Evolutionary conservation across 2,329 filamentous ascomycete species (phyloP), one percentile per base, ranked within the genome.

Genomic region (Tolypocladium nubicola): DNA sequence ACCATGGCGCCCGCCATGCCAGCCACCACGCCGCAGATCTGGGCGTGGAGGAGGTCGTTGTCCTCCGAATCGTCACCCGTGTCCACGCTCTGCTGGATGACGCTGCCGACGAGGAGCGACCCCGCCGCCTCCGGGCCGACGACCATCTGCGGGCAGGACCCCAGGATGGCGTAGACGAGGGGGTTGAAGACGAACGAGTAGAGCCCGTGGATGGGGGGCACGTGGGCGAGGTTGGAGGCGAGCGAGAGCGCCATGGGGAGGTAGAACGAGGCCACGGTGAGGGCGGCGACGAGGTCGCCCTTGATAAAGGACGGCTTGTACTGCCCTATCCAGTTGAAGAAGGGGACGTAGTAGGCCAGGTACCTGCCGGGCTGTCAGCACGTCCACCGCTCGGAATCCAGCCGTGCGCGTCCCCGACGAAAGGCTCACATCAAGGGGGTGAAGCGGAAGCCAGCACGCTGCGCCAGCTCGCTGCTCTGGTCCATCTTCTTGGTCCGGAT

Each of bases 261-360:
- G 71, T 99, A 99, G 75, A 99, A 94, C 33, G 92, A 96, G n/a
- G 93, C 90, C 76, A 99, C 87, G n/a, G 94, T 97, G 61, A 97
- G 71, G 53, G 93, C 92, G 10, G 93, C 88, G 16, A 96, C 78
- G 21, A 97, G 75, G 71, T 99, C 94, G 53, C 94, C 94, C 64
- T 87, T 84, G 53, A 97, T 72, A 72, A 89, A 96, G 4, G 84
- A 82, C 80, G 84, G 86, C 64, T 82, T 84, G 73, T 99, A 99
- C 73, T 96, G 90, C 55, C 79, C 80, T 61, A 96, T 87, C 94
- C 94, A 99, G 62, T 87, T 91, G 62, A 96, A 76, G 60, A 92
- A 89, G 0, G 94, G 94, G 52, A 99, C 78, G 69, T 99, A 99
- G 75, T 99, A 97, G 4, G 87, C 85, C 60, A 97, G 73, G 69